These are phyloP conservation scores for Wickerhamiella azyma DNA, from an alignment of 805 yeast species.

Conservation along the genomic window DNA sequence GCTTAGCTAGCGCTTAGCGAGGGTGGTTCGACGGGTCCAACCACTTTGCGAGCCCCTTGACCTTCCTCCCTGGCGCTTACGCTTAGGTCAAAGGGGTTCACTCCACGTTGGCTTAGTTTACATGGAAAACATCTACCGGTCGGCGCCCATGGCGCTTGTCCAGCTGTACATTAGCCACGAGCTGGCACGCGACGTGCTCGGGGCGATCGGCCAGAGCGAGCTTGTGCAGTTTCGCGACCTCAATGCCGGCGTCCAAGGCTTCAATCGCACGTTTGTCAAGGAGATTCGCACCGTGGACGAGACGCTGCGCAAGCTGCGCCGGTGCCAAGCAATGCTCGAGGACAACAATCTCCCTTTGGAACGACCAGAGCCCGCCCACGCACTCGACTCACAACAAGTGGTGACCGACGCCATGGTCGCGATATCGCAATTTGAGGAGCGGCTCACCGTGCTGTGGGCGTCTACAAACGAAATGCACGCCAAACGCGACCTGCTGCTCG, in stretches of 20 bases:
- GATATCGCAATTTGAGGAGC: slow-evolving; percentile 52
- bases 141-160: slow-evolving; percentile 94
- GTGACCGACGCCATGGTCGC: slow-evolving; percentile 56
- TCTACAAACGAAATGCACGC: slow-evolving; percentile 50
- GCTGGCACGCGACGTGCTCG: slow-evolving; percentile 69
- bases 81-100: too few relatives aligned
- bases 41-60: too few relatives aligned
- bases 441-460: slow-evolving; percentile 53
- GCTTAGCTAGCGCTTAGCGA: too few relatives aligned
- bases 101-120: too few relatives aligned
- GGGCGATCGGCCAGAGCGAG: slow-evolving; percentile 71
- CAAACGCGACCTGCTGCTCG: slow-evolving; percentile 51
- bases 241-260: slow-evolving; percentile 61
- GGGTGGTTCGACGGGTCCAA: too few relatives aligned
- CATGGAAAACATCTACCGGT: slow-evolving; percentile 32
- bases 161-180: slow-evolving; percentile 86
- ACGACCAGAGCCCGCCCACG: slow-evolving; percentile 30
- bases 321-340: slow-evolving; percentile 10
- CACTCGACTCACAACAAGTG: slow-evolving; percentile 15
- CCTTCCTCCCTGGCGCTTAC: too few relatives aligned
- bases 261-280: slow-evolving; percentile 78
- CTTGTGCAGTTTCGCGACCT: slow-evolving; percentile 78
- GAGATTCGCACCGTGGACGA: slow-evolving; percentile 76
- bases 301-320: slow-evolving; percentile 32
- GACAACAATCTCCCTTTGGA: neutral